Percentiles rank a stretch among this genome's conserved stretches.
Conservation (phyloP, 305 asterid species). For the Fraxinus ornus region DNA sequence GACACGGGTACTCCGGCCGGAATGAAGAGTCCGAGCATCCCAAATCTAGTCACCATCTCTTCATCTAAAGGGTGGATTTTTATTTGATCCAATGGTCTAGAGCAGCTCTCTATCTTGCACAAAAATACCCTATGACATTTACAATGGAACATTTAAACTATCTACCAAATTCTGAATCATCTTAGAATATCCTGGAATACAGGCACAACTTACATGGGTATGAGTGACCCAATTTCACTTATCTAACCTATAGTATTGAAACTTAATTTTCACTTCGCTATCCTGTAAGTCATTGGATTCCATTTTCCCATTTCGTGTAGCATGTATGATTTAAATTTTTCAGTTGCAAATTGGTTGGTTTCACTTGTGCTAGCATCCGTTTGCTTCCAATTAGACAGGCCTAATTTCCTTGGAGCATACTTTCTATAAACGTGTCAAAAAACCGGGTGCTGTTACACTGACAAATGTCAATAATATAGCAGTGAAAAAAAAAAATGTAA, state of each 20-base stretch:
- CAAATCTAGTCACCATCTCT: not conserved
- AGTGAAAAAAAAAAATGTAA: not conserved
- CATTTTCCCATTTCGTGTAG: not conserved
- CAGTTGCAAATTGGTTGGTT: not conserved
- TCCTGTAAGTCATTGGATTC: not conserved
- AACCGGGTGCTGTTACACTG: not conserved
- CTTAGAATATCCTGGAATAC: not conserved
- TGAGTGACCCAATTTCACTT: not conserved
- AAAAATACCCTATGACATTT: not conserved
- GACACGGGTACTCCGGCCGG: not conserved
- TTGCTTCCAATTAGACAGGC: not conserved
- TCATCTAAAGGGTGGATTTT: not conserved
- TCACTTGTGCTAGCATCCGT: not conserved
- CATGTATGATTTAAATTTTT: not conserved
- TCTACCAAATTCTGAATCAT: constrained; percentile 1
- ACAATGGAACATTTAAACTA: not conserved
- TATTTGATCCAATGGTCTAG: not conserved
- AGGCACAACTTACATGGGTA: not conserved
- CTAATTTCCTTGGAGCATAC: not conserved
- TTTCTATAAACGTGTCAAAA: not conserved
- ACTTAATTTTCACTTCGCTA: not conserved
- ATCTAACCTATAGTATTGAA: not conserved
- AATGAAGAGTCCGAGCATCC: not conserved
- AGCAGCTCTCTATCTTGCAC: not conserved
- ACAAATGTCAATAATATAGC: not conserved